Evolutionary conservation across 805 yeast genomes (phyloP), one percentile per base, ranked within the genome.

Genomic region (Metschnikowia borealis): DNA sequence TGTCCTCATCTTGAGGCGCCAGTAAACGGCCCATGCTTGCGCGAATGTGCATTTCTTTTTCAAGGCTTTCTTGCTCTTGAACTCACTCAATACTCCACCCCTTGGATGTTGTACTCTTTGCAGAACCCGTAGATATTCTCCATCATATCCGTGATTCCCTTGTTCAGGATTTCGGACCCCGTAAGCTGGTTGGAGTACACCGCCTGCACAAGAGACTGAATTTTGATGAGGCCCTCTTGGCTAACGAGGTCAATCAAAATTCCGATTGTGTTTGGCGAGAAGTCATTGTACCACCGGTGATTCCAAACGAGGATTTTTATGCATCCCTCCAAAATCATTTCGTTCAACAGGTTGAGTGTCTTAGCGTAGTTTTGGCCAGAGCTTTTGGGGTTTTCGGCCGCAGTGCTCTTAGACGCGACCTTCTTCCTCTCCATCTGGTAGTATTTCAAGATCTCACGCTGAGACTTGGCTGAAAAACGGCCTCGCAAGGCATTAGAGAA

Each of bases 201-300:
- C 2, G 88, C 91, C 47, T 80, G 79, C 13, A 87, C 80, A 60
- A 85, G 84, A 55, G 84, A 85, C 54, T 82, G 83, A 38, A 89
- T 81, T 67, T 88, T 90, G 31, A 86, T 81, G 40, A 85, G 67
- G 0, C 97, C 97, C 59, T 87, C 89, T 60, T 84, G 85, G 38
- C 81, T 81, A 21, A 89, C 83, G 49, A 89, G 72, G 48, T 76
- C 79, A 18, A 80, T 70, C 52, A 90, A 68, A 0, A 82, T 70
- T n/a, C 70, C 64, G n/a, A 83, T 63, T 44, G 89, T 71, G 44
- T 73, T 73, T 18, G 95, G 87, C 7, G 95, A 84, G 63, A 90
- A 92, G 57, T 92, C 97, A 55, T 84, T 80, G 70, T 92, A 95
- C 99, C 99, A 94, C 63, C 99, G 81, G 67, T 91, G 97, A 63